A percentile compares a stretch with the other conserved stretches of the same genome.
phyloP scores from a whole-genome alignment of 2,329 filamentous ascomycete genomes.

The Ploettnerulaceae sp. region DNA sequence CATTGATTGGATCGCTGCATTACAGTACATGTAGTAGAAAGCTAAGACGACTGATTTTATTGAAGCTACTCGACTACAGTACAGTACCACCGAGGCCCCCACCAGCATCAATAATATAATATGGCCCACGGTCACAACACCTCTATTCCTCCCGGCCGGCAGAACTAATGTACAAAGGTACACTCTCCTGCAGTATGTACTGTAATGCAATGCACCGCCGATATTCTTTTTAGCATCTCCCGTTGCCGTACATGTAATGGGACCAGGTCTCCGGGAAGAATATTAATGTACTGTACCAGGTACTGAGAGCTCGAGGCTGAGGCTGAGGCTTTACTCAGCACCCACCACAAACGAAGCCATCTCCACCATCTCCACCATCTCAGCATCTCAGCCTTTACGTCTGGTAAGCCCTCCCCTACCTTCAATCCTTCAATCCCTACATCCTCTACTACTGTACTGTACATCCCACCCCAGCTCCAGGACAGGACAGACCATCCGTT shows the following conservation, averaged over 20 bases:
- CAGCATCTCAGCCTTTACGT: constrained; percentile 28
- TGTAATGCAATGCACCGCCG: constrained; percentile 14
- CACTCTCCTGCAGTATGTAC: neutral
- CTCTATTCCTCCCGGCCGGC: neutral
- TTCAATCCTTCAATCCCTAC: too few species aligned
- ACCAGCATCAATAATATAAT: too few species aligned
- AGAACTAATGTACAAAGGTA: too few species aligned
- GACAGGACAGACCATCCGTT: constrained; percentile 28
- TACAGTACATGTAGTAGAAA: too few species aligned
- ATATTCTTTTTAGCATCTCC: constrained; percentile 16
- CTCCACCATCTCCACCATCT: too few species aligned
- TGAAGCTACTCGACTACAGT: too few species aligned
- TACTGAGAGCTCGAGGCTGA: constrained; percentile 26
- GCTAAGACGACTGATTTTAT: too few species aligned
- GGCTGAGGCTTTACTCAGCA: constrained; percentile 25
- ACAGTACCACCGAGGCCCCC: too few species aligned
- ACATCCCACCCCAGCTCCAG: too few species aligned
- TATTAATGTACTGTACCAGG: constrained; percentile 12
- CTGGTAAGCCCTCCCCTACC: constrained; percentile 17
- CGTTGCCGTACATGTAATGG: constrained; percentile 5
- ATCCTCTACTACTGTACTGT: too few species aligned
- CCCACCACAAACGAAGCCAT: too few species aligned
- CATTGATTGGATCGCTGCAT: too few species aligned
- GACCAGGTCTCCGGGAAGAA: constrained; percentile 10
- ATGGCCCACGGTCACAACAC: neutral